Base-by-base conservation (phyloP, 1,284 basidiomycete genomes). In the Testicularia cyperi region DNA sequence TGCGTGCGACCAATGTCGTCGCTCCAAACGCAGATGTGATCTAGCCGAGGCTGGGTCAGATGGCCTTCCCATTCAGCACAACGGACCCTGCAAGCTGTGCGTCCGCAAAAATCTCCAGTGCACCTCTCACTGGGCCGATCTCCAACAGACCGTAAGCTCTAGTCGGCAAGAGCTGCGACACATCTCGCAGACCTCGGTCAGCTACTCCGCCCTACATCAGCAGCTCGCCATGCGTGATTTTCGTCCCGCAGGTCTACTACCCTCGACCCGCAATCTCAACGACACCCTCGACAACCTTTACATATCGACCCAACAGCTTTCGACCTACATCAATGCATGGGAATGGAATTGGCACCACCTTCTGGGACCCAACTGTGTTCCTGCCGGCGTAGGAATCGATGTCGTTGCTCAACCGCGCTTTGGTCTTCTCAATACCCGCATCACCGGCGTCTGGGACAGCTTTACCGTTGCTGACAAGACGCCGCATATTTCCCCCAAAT, bases 1-100 rank as follows among this genome's bases (percentile, higher is more conserved):
- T 29, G 56, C 56, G 2, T 60, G 56, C 42, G 56, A 60, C 21
- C 56, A 60, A 34, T 60, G 56, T 22, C 56, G 56, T 33, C 49
- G 56, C 12, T 53, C 56, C 23, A 60, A 60, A 33, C 44, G 56
- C 35, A 38, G 56, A 33, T 60, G 56, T 15, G 56, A 60, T 30
- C 49, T 60, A 22, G 56, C 56, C 14, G 49, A 49, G 32, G 56
- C 49, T 19, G 51, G 56, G 6, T 36, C 39, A 13, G 56, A 60
- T n/a, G 56, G 56, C 5, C 28, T 53, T 34, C 56, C 56, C 0
- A 24, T 60, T 6, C 56, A 60, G 31, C 41, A 54, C 24, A 38
- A 18, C 18, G 56, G 56, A 6, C 45, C 51, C 6, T 60, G 56
- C 39, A 60, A 54, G 38, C 56, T 60, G 21, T 60, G 51, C 24